phyloP scores from a whole-genome alignment of 2,329 filamentous ascomycete genomes.

The Talaromyces amestolkiae region DNA sequence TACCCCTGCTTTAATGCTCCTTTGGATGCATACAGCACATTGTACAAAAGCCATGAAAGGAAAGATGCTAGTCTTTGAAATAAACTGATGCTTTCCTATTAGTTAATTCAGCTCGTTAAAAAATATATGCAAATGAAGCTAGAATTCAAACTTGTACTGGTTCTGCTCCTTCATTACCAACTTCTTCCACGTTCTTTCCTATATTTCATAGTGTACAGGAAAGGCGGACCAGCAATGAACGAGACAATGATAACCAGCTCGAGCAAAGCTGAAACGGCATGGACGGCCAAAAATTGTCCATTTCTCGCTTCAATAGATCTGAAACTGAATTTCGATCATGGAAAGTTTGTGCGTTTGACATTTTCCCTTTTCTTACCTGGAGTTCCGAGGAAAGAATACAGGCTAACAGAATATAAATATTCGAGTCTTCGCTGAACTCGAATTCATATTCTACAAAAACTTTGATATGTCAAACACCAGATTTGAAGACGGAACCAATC shows the following conservation, averaged over 20 bases:
- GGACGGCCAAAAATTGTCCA: not conserved
- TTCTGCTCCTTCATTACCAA: not conserved
- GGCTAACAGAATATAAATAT: constrained; percentile 2
- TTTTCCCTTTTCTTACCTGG: not conserved
- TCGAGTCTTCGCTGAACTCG: not conserved
- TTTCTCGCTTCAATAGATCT: constrained; percentile 1
- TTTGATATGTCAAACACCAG: not conserved
- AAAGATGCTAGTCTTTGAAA: too few species aligned
- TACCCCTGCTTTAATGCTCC: not conserved
- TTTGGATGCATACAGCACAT: too few species aligned
- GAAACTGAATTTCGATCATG: not conserved
- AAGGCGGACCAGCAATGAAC: not conserved
- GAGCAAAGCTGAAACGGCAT: not conserved
- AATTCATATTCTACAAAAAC: not conserved
- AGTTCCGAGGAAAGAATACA: not conserved
- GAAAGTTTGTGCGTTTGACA: not conserved
- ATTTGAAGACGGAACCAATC: not conserved
- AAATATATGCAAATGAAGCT: too few species aligned
- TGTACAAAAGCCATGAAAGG: too few species aligned
- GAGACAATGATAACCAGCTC: not conserved
- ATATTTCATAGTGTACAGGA: constrained; percentile 5
- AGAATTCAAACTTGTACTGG: too few species aligned
- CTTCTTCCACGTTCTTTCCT: not conserved
- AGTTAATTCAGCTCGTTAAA: too few species aligned
- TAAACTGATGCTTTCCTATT: too few species aligned